Evolutionary conservation across 345 rosid genomes (phyloP).

Genomic region (Cardamine chenopodiifolia): DNA sequence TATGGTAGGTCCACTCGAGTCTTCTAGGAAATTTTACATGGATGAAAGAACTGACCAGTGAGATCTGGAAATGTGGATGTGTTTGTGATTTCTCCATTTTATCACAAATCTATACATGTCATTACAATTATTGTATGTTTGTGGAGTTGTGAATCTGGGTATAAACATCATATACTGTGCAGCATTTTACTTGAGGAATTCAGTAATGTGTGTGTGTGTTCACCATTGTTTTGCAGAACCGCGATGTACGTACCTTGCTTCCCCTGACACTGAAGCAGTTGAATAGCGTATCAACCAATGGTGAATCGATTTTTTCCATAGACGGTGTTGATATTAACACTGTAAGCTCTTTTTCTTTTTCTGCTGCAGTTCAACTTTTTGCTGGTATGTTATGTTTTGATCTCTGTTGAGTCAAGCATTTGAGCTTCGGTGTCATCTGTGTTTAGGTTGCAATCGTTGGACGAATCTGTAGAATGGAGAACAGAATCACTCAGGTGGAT

Average conservation of each 20-base stretch:
- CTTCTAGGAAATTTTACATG: not conserved
- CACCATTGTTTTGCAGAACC: conserved; percentile 49
- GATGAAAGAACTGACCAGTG: not conserved
- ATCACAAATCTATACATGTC: not conserved
- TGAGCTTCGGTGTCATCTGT: conserved; percentile 15
- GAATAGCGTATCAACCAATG: conserved; percentile 49
- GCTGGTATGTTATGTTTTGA: not conserved
- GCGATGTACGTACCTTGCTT: conserved; percentile 58
- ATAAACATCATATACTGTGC: not conserved
- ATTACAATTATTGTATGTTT: not conserved
- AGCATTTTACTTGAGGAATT: conserved; percentile 18
- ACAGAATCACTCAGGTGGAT: conserved; percentile 67
- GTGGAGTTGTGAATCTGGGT: conserved; percentile 9
- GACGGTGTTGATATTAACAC: conserved; percentile 67
- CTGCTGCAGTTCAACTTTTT: not conserved
- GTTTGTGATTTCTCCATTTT: not conserved
- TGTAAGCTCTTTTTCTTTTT: conserved; percentile 41
- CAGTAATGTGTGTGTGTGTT: conserved; percentile 1
- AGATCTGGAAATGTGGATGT: not conserved
- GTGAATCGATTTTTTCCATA: conserved; percentile 53
- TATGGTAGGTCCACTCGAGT: not conserved
- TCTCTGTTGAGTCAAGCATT: not conserved
- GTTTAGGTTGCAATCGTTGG: conserved; percentile 69
- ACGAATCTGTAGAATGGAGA: conserved; percentile 67
- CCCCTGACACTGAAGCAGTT: conserved; percentile 76